These are phyloP conservation scores for Tephrocybe sp. DNA, from an alignment of 768 basidiomycete species.

Conservation along the genomic window DNA sequence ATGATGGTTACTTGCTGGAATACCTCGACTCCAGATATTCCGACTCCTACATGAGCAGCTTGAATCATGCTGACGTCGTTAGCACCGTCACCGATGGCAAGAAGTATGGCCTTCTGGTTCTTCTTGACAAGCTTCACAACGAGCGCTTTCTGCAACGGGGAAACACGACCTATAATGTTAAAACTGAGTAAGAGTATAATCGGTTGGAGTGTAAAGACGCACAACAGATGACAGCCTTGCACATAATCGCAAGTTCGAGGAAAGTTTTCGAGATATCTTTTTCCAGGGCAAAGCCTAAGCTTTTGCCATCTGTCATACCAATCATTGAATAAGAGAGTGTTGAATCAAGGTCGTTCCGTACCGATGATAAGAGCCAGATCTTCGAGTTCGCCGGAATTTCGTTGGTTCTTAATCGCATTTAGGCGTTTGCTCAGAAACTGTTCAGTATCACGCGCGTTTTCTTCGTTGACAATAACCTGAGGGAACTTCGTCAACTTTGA, in stretches of 20 bases:
- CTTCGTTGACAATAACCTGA: slow-evolving; percentile 94
- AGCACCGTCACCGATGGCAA: slow-evolving; percentile 97
- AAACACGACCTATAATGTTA: slow-evolving; percentile 76
- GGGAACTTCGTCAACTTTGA: not conserved
- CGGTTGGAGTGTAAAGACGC: slow-evolving; percentile 28
- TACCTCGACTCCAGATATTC: slow-evolving; percentile 97
- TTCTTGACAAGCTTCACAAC: slow-evolving; percentile 99
- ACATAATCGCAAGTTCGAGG: slow-evolving; percentile 94
- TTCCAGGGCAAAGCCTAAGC: slow-evolving; percentile 87
- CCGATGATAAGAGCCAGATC: slow-evolving; percentile 95
- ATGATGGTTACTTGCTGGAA: slow-evolving; percentile 1
- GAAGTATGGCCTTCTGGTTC: slow-evolving; percentile 88
- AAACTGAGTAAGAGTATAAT: slow-evolving; percentile 2
- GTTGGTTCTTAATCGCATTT: slow-evolving; percentile 90
- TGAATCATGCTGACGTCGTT: slow-evolving; percentile 99
- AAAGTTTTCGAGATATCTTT: slow-evolving; percentile 90
- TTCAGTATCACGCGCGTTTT: slow-evolving; percentile 74
- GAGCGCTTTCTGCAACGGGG: slow-evolving; percentile 94
- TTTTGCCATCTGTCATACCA: slow-evolving; percentile 80
- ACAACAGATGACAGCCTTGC: slow-evolving; percentile 99
- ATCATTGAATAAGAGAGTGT: slow-evolving; percentile 8
- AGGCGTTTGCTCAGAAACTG: slow-evolving; percentile 89
- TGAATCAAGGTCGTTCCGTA: slow-evolving; percentile 24
- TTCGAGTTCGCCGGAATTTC: slow-evolving; percentile 88
- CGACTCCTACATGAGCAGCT: slow-evolving; percentile 96